Base-by-base conservation (phyloP, 805 yeast genomes). In the Lipomyces sp. region DNA sequence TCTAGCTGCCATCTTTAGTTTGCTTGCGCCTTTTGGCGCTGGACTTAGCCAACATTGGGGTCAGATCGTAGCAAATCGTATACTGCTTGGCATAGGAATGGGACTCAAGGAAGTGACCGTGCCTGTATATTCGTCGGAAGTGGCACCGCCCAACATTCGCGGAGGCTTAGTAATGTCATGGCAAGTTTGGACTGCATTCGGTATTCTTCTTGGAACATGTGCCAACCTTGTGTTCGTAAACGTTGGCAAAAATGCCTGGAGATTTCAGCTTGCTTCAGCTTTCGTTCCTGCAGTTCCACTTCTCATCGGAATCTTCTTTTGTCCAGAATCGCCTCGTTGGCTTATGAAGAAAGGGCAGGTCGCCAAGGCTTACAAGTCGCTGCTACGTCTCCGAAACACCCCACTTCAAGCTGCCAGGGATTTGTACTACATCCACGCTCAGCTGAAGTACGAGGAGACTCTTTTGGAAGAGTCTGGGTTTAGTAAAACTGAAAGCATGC, bases 261-360 rank as follows among this genome's bases (percentile, higher is more conserved):
- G 91, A 72, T 77, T 86, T 48, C 86, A 86, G 90, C 78, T 88
- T 69, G 91, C 86, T 1, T 83, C 88, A 4, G 87, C 90, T 0
- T 77, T 83, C 68, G 81, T 87, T 50, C 87, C 90, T 0, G 86
- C 90, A 0, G 65, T 86, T 11, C 71, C 86, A 54, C 85, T 86
- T 13, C 79, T 84, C 60, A 60, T 76, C 42, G 85, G 84, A 71
- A 84, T 87, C 8, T 84, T 81, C 39, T 80, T 83, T 63, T 86
- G 85, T 5, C 90, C 91, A 2, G 92, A 87, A 73, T 85, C 89
- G 11, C 91, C 92, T 7, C 80, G 92, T 70, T 87, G 90, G 90
- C 81, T 85, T 63, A 82, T 88, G 80, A 82, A 83, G 65, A 82
- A 84, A 72, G 83, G 79, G 11, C 77, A 83, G 61, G 82, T 83